phyloP scores from a whole-genome alignment of 2,329 filamentous ascomycete genomes.

The Cladophialophora chaetospira region DNA sequence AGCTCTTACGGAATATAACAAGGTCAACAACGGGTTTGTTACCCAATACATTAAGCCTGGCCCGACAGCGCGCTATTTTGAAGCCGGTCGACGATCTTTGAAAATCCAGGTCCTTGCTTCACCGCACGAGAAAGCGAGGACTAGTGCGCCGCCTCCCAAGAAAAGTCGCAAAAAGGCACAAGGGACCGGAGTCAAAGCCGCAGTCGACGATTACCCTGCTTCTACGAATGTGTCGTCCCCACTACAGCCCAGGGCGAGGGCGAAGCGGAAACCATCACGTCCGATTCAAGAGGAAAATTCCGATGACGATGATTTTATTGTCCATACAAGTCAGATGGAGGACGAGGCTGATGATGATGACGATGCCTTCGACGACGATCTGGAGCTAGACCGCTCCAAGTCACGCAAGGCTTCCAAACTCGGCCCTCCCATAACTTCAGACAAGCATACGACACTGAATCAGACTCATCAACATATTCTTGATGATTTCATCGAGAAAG shows the following conservation, averaged over 20 bases:
- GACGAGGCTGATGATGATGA: conserved; percentile 39
- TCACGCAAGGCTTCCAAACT: conserved; percentile 36
- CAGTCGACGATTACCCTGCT: conserved; percentile 50
- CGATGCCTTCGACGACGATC: neutral
- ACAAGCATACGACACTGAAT: conserved; percentile 45
- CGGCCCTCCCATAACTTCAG: conserved; percentile 51
- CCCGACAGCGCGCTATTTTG: conserved; percentile 51
- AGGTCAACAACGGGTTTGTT: conserved; percentile 66
- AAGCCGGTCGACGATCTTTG: conserved; percentile 46
- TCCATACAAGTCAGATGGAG: conserved; percentile 31
- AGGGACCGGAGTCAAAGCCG: conserved; percentile 39
- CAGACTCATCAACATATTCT: conserved; percentile 47
- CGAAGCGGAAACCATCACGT: conserved; percentile 40
- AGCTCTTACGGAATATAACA: conserved; percentile 71
- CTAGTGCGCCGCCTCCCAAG: conserved; percentile 33
- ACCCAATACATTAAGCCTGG: conserved; percentile 63
- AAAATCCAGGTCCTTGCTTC: conserved; percentile 58
- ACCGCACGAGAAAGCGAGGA: conserved; percentile 44
- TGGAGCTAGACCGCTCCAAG: conserved; percentile 7
- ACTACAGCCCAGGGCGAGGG: conserved; percentile 49
- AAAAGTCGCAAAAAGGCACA: conserved; percentile 35
- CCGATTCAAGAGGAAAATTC: conserved; percentile 30
- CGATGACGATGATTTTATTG: conserved; percentile 22
- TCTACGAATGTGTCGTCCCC: conserved; percentile 71
- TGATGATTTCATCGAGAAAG: conserved; percentile 50